Percentiles rank a stretch among this genome's conserved stretches.
Evolutionary conservation across 2,329 filamentous ascomycete genomes (phyloP).

Genomic region (Pseudocercospora crystallina): DNA sequence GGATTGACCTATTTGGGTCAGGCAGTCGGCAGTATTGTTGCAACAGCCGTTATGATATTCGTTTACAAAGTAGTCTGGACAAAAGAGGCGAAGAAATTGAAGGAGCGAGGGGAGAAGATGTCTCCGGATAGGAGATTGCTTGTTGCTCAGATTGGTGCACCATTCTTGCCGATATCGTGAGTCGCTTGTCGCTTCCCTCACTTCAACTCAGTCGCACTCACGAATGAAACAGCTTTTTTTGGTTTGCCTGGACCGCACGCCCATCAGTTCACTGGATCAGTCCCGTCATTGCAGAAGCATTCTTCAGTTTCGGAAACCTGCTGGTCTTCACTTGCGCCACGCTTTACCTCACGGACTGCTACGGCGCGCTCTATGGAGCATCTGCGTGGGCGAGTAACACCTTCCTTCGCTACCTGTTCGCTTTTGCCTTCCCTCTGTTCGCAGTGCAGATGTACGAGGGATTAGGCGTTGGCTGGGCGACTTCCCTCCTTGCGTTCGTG

Average conservation of each 20-base stretch:
- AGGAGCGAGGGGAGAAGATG: slow-evolving; percentile 2
- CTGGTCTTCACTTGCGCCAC: slow-evolving; percentile 33
- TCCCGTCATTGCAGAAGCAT: slow-evolving; percentile 39
- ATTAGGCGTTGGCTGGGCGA: slow-evolving; percentile 43
- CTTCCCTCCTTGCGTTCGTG: slow-evolving; percentile 39
- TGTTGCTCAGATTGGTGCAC: slow-evolving; percentile 32
- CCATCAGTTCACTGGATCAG: slow-evolving; percentile 37
- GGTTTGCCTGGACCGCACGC: slow-evolving; percentile 36
- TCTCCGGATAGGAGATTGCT: slow-evolving; percentile 34
- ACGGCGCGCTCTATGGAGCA: slow-evolving; percentile 23
- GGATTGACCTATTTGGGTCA: slow-evolving; percentile 28
- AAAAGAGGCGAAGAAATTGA: not conserved
- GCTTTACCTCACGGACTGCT: slow-evolving; percentile 22
- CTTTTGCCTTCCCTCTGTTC: slow-evolving; percentile 42
- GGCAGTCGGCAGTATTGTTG: slow-evolving; percentile 21
- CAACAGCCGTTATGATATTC: slow-evolving; percentile 8
- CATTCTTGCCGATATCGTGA: slow-evolving; percentile 30
- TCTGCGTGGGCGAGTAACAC: slow-evolving; percentile 34
- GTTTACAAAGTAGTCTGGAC: slow-evolving; percentile 6
- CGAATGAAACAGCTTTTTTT: slow-evolving; percentile 25
- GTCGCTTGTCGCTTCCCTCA: too few species aligned
- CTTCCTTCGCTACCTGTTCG: slow-evolving; percentile 33
- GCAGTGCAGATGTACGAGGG: slow-evolving; percentile 40
- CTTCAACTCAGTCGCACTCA: too few species aligned
- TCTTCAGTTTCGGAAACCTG: slow-evolving; percentile 39